These are phyloP conservation scores for Fonsecaea nubica DNA, from an alignment of 2,329 filamentous ascomycete genomes.

Conservation along the genomic window DNA sequence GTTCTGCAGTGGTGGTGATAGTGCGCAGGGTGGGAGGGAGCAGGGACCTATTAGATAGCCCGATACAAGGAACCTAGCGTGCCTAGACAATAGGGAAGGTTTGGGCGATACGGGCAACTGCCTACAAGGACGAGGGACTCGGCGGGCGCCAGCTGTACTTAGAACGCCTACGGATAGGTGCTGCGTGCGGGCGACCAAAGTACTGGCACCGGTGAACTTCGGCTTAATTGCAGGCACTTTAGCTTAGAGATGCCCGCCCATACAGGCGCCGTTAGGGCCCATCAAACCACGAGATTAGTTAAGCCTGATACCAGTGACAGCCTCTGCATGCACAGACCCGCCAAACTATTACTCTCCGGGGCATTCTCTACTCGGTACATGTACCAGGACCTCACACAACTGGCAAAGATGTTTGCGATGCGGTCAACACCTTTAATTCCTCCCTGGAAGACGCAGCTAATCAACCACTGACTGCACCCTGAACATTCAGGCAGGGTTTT, in stretches of 20 bases:
- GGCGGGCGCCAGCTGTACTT: too few species aligned
- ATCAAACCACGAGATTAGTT: background rate
- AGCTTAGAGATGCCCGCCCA: background rate
- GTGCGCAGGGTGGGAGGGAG: background rate
- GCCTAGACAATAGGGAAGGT: background rate
- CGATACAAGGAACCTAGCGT: too few species aligned
- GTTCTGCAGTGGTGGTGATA: background rate
- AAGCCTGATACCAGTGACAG: background rate
- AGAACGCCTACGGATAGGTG: too few species aligned
- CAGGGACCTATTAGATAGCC: too few species aligned
- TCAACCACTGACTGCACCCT: background rate
- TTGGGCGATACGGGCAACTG: background rate
- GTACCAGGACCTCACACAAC: background rate
- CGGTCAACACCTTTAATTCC: background rate
- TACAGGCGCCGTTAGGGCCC: background rate
- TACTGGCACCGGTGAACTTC: background rate
- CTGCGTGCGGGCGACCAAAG: too few species aligned
- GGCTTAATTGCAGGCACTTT: background rate
- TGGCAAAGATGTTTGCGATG: background rate
- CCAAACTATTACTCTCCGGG: background rate
- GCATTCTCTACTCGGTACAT: background rate
- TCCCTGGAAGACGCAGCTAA: constrained; percentile 1
- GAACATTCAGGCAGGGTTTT: background rate
- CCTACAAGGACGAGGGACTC: background rate
- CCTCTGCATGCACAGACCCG: background rate